A percentile compares a stretch with the other conserved stretches of the same genome.
Conservation (phyloP, 371 early-diverging fungal genomes). For the Apophysomyces sp. region DNA sequence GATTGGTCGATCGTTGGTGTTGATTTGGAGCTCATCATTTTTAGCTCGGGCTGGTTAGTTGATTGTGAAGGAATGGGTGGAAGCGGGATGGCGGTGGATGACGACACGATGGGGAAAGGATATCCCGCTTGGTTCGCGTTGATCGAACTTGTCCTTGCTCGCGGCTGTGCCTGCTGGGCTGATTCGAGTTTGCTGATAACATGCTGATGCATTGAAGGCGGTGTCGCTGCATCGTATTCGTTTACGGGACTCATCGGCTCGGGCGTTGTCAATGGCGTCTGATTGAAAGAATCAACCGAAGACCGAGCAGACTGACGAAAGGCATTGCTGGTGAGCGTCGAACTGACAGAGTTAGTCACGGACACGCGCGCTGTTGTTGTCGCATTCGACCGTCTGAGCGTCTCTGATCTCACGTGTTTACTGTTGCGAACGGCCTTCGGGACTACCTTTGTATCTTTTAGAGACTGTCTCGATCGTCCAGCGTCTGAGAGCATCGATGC, state of each 20-base stretch:
- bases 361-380: not conserved
- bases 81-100: constrained; percentile 3
- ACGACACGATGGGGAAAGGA: constrained; percentile 6
- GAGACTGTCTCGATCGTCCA: not conserved
- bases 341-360: not conserved
- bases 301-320: constrained; percentile 16
- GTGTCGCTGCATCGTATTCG: not conserved
- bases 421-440: not conserved
- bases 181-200: not conserved
- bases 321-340: not conserved
- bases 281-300: constrained; percentile 17
- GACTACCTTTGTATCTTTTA: not conserved
- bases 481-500: not conserved
- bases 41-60: not conserved
- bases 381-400: not conserved
- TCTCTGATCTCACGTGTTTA: not conserved
- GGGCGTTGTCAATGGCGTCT: constrained; percentile 14
- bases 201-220: not conserved
- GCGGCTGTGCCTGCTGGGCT: not conserved
- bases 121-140: not conserved
- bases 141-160: not conserved
- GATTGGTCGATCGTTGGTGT: constrained; percentile 18
- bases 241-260: constrained; percentile 20
- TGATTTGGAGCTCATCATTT: constrained; percentile 16
- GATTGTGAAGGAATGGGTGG: constrained; percentile 1